Evolutionary conservation across 495 filamentous ascomycete species (phyloP), one percentile per base, ranked within the genome.

Genomic region (Chlorociboria aeruginascens): DNA sequence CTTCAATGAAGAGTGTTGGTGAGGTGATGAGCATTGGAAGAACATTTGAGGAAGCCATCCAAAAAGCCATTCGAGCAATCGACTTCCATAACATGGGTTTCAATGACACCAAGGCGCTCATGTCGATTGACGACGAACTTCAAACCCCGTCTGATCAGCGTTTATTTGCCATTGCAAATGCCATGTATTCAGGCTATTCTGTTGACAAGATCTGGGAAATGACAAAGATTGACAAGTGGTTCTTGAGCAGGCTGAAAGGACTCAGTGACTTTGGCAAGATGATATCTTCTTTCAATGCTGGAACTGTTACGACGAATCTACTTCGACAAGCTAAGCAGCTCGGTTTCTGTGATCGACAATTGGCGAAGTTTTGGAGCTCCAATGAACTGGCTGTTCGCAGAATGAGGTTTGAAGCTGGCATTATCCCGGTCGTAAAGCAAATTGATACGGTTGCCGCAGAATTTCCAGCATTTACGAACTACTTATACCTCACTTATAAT

Each of bases 1-100:
- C 92, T 7, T 96, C 92, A 11, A 98, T 98, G 92, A 98, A 98
- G 84, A 94, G 87, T 73, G 89, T 98, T 38, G 92, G 92, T 57
- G 92, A 98, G 63, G 92, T 98, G 47, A 97, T 98, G 92, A 89
- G 84, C 57, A 96, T 98, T 58, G 92, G 92, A 48, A 72, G 92
- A 52, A 93, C 87, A 0, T 98, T 98, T 49, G 92, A 98, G 65
- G 92, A 98, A 67, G 92, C 92, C 11, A 95, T 98, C 32, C 92
- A 98, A 61, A 98, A 98, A 63, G 92, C 92, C 20, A 98, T 98
- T 57, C 79, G 92, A 30, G 81, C 87, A 17, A 86, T 97, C 47
- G 92, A 98, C 64, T 89, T 83, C 70, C 79, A 89, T 69, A 98
- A 98, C 58, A 74, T 95, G 11, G 92, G 92, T 6, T 98, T 95